Conservation (phyloP, 441 rosid species). For the Brassica hybrid region DNA sequence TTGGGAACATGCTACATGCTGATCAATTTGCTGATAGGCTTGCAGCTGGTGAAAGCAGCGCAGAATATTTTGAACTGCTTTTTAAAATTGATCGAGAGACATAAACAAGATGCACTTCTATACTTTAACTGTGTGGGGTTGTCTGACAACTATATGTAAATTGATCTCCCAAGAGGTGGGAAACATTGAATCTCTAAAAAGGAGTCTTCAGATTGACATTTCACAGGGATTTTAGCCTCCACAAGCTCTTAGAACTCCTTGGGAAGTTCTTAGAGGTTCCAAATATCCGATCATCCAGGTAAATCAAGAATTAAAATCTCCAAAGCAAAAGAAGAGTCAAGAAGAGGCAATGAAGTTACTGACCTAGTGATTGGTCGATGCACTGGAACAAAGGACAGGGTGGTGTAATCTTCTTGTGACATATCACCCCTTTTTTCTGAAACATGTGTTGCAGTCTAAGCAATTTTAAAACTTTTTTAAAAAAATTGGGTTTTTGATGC, state of each 20-base stretch:
- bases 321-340: no score
- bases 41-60: conserved; percentile 97
- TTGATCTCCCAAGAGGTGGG: conserved; percentile 93
- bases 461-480: no score
- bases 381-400: no score
- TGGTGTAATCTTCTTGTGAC: no score
- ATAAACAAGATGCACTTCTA: conserved; percentile 95
- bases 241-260: conserved; percentile 97
- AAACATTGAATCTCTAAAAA: conserved; percentile 92
- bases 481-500: no score
- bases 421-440: no score
- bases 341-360: no score
- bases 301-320: conserved; percentile 13
- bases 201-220: conserved; percentile 98
- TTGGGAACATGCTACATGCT: conserved; percentile 86
- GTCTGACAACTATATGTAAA: conserved; percentile 86
- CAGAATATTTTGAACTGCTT: conserved; percentile 97
- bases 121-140: conserved; percentile 95
- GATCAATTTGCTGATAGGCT: conserved; percentile 93
- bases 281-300: conserved; percentile 97
- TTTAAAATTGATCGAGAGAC: conserved; percentile 96
- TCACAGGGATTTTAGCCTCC: conserved; percentile 99
- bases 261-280: conserved; percentile 97
- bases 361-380: no score
- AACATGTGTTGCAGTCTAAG: no score